Evolutionary conservation across 2,329 filamentous ascomycete species (phyloP).

Genomic region (Sarocladium brachiariae): DNA sequence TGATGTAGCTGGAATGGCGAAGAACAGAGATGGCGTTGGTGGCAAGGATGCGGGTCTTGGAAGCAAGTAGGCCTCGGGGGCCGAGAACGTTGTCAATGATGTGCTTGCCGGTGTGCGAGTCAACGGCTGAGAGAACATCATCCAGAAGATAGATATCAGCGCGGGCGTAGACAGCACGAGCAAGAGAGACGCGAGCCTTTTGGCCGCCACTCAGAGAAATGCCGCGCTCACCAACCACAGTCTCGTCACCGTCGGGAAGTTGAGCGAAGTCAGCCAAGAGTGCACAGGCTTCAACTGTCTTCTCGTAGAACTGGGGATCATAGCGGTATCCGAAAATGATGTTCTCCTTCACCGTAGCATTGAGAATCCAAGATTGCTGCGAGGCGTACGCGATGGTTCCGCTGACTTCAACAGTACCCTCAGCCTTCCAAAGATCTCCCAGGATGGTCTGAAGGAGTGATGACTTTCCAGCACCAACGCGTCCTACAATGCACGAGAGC

Average conservation of each 20-base stretch:
- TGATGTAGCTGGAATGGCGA: slow-evolving; percentile 82
- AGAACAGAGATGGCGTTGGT: slow-evolving; percentile 94
- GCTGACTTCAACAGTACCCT: slow-evolving; percentile 74
- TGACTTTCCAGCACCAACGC: slow-evolving; percentile 93
- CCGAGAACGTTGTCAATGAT: slow-evolving; percentile 93
- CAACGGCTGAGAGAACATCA: slow-evolving; percentile 92
- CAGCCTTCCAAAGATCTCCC: slow-evolving; percentile 85
- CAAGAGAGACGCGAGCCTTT: slow-evolving; percentile 87
- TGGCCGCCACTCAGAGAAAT: slow-evolving; percentile 95
- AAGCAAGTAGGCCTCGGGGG: slow-evolving; percentile 68
- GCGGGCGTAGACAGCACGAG: slow-evolving; percentile 89
- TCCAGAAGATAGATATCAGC: slow-evolving; percentile 96
- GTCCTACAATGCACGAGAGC: slow-evolving; percentile 84
- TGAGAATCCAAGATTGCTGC: slow-evolving; percentile 94
- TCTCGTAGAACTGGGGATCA: slow-evolving; percentile 90
- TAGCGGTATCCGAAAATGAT: slow-evolving; percentile 94
- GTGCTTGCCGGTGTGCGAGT: slow-evolving; percentile 92
- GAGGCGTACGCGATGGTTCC: slow-evolving; percentile 86
- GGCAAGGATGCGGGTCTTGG: slow-evolving; percentile 86
- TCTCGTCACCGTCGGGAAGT: slow-evolving; percentile 92
- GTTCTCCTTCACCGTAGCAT: slow-evolving; percentile 94
- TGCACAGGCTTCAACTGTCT: slow-evolving; percentile 86
- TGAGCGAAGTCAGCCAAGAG: slow-evolving; percentile 84
- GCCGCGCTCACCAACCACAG: slow-evolving; percentile 90
- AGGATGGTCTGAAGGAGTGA: slow-evolving; percentile 84